Evolutionary conservation across 2,329 filamentous ascomycete genomes (phyloP).

Genomic region (Colletotrichum sp.): DNA sequence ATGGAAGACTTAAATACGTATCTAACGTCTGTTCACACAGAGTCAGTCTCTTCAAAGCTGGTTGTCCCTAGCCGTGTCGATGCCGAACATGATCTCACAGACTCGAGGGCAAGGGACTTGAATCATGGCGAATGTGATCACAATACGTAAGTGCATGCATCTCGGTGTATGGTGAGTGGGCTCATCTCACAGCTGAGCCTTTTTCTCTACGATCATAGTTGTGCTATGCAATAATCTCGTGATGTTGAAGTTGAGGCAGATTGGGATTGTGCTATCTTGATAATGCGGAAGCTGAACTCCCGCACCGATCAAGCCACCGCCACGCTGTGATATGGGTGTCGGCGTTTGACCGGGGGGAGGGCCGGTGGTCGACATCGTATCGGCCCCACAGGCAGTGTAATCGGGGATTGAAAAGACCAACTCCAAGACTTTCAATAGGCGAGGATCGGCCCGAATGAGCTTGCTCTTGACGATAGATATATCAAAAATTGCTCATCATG

Average conservation of each 20-base stretch:
- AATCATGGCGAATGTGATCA: background rate
- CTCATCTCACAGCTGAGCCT: background rate
- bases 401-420: background rate
- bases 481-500: background rate
- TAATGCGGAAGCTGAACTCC: background rate
- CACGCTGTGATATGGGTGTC: background rate
- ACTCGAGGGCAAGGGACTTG: background rate
- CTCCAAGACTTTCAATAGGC: background rate
- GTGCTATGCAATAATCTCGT: background rate
- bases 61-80: background rate
- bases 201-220: background rate
- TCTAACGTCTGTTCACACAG: background rate
- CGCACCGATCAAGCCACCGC: background rate
- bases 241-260: background rate
- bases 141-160: background rate
- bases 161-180: background rate
- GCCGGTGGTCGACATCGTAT: background rate
- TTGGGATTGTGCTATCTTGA: background rate
- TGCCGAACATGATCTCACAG: background rate
- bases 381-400: background rate
- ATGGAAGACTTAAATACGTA: background rate
- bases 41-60: background rate
- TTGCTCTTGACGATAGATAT: background rate
- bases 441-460: background rate
- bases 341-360: background rate